phyloP scores from a whole-genome alignment of 2,329 filamentous ascomycete species.

The Colletotrichum noveboracense region DNA sequence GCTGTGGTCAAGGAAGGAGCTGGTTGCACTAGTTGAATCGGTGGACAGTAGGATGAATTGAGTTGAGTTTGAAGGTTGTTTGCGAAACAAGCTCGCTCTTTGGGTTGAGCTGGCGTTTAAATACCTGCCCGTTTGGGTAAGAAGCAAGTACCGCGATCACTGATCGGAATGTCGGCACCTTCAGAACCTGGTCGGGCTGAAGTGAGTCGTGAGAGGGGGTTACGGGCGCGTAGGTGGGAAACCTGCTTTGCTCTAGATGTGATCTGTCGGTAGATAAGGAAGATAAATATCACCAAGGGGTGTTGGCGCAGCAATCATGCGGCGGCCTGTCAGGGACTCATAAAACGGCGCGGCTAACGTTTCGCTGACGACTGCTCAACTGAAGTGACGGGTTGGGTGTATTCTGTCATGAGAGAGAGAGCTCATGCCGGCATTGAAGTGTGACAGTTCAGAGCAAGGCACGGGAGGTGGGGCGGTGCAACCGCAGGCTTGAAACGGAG shows the following conservation, averaged over 20 bases:
- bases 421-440: conserved; percentile 11
- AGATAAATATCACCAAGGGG: neutral
- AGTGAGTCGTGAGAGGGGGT: neutral
- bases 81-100: neutral
- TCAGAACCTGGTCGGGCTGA: neutral
- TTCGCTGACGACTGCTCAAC: neutral
- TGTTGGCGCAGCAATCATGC: neutral
- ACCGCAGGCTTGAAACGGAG: conserved; percentile 20
- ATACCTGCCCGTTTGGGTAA: neutral
- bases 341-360: neutral
- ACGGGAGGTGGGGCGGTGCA: conserved; percentile 8
- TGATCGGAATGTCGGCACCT: neutral
- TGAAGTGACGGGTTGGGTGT: neutral
- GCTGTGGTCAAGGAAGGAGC: neutral
- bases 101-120: neutral
- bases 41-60: neutral
- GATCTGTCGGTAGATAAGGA: neutral
- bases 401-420: neutral
- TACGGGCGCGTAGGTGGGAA: neutral
- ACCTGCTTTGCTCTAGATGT: neutral
- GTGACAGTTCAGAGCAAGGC: conserved; percentile 5
- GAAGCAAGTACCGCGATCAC: neutral
- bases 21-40: neutral
- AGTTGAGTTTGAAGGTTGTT: neutral
- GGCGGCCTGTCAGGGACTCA: neutral